These are phyloP conservation scores for Corymbia maculata DNA, from an alignment of 345 rosid genomes.

Conservation along the genomic window DNA sequence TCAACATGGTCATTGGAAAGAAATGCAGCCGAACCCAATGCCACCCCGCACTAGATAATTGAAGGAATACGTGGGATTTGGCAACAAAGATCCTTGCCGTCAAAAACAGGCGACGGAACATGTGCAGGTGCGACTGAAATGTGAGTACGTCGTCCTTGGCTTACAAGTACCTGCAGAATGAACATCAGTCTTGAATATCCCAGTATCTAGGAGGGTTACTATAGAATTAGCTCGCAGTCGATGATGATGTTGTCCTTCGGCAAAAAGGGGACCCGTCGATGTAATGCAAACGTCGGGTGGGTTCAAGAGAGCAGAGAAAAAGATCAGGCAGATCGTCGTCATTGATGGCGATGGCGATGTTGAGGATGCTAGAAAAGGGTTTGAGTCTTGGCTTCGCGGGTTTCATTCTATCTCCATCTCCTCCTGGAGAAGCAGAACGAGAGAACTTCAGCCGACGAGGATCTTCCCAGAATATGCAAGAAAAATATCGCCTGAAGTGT, in stretches of 20 bases:
- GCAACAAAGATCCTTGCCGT: conserved; percentile 2
- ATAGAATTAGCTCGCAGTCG: neutral
- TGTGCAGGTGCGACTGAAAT: neutral
- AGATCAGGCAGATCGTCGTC: neutral
- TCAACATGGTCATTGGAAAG: neutral
- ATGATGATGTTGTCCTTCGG: conserved; percentile 1
- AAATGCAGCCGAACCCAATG: conserved; percentile 1
- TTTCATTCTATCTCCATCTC: neutral
- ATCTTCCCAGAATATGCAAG: neutral
- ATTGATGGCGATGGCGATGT: neutral
- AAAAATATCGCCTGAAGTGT: neutral
- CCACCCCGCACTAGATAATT: neutral
- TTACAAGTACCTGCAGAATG: neutral
- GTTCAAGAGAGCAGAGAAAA: neutral
- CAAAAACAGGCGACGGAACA: neutral
- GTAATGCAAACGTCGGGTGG: neutral
- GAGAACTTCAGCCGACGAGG: neutral
- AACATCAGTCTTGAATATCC: conserved; percentile 1
- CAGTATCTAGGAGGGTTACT: neutral
- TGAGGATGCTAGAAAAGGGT: neutral
- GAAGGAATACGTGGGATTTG: neutral
- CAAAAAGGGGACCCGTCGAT: neutral
- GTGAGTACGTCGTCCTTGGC: neutral
- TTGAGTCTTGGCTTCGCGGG: neutral
- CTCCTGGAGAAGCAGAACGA: neutral